phyloP scores from a whole-genome alignment of 1,284 basidiomycete species.

The Stygiomarasmius scandens region DNA sequence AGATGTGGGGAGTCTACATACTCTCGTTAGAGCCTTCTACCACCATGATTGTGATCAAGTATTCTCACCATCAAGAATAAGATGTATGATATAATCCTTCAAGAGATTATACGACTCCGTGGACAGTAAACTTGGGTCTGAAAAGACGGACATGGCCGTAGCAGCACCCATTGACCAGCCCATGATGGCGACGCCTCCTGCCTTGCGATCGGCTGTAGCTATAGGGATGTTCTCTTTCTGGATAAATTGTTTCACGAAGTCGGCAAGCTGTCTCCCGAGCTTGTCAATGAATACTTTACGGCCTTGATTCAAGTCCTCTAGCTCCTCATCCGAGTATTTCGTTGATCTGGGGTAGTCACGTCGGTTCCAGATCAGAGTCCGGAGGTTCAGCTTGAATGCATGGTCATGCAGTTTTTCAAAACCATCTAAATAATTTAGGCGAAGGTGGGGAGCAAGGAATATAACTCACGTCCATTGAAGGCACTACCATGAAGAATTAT shows the following conservation, averaged over 20 bases:
- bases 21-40: too few relatives aligned
- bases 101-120: constrained; percentile 24
- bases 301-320: constrained; percentile 28
- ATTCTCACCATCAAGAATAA: constrained; percentile 34
- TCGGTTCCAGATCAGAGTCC: constrained; percentile 32
- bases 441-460: too few relatives aligned
- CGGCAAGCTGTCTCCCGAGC: constrained; percentile 23
- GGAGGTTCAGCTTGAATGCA: constrained; percentile 26
- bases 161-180: constrained; percentile 37
- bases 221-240: constrained; percentile 27
- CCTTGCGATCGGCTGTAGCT: constrained; percentile 21
- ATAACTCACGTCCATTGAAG: too few relatives aligned
- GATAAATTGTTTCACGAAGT: constrained; percentile 32
- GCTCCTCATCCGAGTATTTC: constrained; percentile 32
- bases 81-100: constrained; percentile 27
- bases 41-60: background rate
- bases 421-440: too few relatives aligned
- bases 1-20: constrained; percentile 31
- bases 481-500: too few relatives aligned
- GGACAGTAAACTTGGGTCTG: constrained; percentile 22
- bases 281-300: constrained; percentile 28
- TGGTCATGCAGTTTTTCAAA: constrained; percentile 19
- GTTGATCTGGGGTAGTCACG: constrained; percentile 38
- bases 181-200: constrained; percentile 31
- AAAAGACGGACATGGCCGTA: constrained; percentile 26